Percentiles rank a stretch among this genome's conserved stretches.
These are phyloP conservation scores for Aspergillus sp. DNA, from an alignment of 2,329 filamentous ascomycete genomes.

Conservation along the genomic window DNA sequence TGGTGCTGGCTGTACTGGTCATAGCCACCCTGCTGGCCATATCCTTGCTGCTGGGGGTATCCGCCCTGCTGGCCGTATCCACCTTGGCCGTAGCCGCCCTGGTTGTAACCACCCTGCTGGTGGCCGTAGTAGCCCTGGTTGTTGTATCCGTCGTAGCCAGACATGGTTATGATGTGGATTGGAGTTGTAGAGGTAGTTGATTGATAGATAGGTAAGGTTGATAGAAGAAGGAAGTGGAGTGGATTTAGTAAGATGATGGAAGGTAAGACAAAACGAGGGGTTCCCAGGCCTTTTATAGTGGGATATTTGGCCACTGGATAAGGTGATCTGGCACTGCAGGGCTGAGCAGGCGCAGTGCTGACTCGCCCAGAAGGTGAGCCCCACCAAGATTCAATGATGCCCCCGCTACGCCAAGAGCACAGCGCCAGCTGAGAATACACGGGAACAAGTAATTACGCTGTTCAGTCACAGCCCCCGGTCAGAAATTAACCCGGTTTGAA, in stretches of 20 bases:
- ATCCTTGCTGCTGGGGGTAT: conserved; percentile 25
- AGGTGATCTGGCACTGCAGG: conserved; percentile 18
- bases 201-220: not conserved
- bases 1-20: conserved; percentile 17
- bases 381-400: conserved; percentile 14
- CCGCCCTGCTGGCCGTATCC: conserved; percentile 29
- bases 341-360: conserved; percentile 15
- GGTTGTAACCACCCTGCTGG: conserved; percentile 25
- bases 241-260: conserved; percentile 6
- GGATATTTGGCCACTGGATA: conserved; percentile 18
- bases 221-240: not conserved
- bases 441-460: conserved; percentile 2
- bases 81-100: conserved; percentile 20
- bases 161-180: conserved; percentile 18
- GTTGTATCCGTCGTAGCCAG: conserved; percentile 32
- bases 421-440: conserved; percentile 4
- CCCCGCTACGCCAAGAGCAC: conserved; percentile 6
- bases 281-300: conserved; percentile 17
- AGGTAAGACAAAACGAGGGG: conserved; percentile 5
- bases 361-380: conserved; percentile 3
- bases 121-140: conserved; percentile 18
- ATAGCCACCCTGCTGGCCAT: conserved; percentile 26
- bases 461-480: not conserved
- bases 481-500: not conserved
- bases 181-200: not conserved